Percentiles rank a stretch among this genome's conserved stretches.
Evolutionary conservation across 345 rosid genomes (phyloP).

Genomic region (Hibiscus syriacus): DNA sequence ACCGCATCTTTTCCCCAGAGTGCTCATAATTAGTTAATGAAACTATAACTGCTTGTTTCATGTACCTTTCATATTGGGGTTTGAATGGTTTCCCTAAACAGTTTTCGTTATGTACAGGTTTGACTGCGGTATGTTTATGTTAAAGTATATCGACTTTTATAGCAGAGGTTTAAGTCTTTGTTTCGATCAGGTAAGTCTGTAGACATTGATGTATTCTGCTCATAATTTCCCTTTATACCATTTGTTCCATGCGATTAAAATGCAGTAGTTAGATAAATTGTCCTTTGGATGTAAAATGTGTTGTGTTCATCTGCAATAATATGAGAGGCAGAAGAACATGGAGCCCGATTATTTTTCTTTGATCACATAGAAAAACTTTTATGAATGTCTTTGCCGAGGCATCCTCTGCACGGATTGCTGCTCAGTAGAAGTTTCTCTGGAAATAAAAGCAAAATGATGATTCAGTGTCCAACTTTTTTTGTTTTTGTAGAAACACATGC

Average conservation of each 20-base stretch:
- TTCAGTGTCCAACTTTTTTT: neutral
- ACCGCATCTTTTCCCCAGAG: neutral
- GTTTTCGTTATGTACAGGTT: conserved; percentile 38
- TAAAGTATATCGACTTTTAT: conserved; percentile 84
- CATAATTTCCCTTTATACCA: neutral
- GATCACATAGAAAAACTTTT: neutral
- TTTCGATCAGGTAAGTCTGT: conserved; percentile 69
- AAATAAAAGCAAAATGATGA: neutral
- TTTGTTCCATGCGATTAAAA: neutral
- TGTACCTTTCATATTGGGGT: neutral
- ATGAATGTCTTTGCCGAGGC: neutral
- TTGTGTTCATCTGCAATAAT: neutral
- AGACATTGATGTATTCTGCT: neutral
- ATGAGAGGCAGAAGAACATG: neutral
- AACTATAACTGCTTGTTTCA: neutral
- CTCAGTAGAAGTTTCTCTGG: neutral
- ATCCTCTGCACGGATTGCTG: neutral
- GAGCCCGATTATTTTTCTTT: neutral
- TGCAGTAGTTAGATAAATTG: neutral
- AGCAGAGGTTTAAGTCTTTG: conserved; percentile 81
- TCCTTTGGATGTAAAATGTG: neutral
- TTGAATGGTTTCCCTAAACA: neutral
- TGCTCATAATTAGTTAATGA: neutral
- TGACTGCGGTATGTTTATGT: conserved; percentile 99
- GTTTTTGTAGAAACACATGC: conserved; percentile 74